These are phyloP conservation scores for Cucumis hystrix DNA, from an alignment of 306 rosid genomes.

Conservation along the genomic window DNA sequence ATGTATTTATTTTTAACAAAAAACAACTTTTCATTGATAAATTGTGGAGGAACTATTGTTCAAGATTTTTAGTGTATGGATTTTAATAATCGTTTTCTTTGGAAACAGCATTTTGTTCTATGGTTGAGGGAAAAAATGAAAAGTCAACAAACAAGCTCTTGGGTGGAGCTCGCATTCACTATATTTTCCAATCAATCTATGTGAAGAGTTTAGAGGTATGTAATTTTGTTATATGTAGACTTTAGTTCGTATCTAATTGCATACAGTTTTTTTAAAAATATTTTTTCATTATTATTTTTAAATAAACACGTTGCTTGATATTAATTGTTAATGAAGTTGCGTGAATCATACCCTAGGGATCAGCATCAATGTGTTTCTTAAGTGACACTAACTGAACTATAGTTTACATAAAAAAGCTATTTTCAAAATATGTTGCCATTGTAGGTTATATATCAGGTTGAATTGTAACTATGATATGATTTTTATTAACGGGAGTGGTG, in stretches of 20 bases:
- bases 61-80: background rate
- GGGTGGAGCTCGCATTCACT: slow-evolving; percentile 93
- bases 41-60: background rate
- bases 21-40: background rate
- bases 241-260: background rate
- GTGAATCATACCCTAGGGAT: background rate
- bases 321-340: background rate
- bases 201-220: slow-evolving; percentile 91
- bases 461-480: background rate
- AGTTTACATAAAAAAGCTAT: background rate
- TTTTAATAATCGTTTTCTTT: background rate
- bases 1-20: background rate
- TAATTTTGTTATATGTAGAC: background rate
- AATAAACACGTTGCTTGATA: background rate
- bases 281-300: no score
- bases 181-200: slow-evolving; percentile 82
- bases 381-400: background rate
- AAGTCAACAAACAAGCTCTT: slow-evolving; percentile 88
- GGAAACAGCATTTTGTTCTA: slow-evolving; percentile 78
- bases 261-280: background rate
- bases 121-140: slow-evolving; percentile 94
- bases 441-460: background rate
- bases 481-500: background rate
- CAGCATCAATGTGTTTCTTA: background rate
- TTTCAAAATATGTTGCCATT: background rate